Evolutionary conservation across 169 alveolate genomes (phyloP).

Genomic region (Cryptosporidium ubiquitum): DNA sequence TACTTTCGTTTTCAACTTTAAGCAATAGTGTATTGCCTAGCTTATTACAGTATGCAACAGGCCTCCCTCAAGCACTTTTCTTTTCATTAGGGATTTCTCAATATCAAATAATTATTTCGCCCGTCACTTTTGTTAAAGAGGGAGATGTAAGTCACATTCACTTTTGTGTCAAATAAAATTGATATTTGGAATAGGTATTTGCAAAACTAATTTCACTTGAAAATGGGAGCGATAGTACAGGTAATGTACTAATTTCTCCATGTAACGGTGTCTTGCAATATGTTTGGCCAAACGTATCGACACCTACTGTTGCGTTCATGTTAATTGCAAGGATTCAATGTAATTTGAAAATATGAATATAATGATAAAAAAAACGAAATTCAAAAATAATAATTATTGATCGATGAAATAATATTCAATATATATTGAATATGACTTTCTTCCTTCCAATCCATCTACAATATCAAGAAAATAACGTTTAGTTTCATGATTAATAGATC

Average conservation of each 20-base stretch:
- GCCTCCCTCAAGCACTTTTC: conserved; percentile 53
- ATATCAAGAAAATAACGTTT: neutral
- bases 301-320: conserved; percentile 61
- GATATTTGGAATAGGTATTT: conserved; percentile 13
- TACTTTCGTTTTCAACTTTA: conserved; percentile 45
- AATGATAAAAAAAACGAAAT: neutral
- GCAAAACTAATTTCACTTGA: neutral
- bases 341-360: neutral
- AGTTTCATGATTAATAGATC: neutral
- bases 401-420: neutral
- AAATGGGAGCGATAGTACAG: neutral
- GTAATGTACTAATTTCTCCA: conserved; percentile 43
- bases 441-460: neutral
- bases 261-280: conserved; percentile 67
- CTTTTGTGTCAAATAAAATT: neutral
- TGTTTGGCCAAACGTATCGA: conserved; percentile 62
- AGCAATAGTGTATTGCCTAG: conserved; percentile 43
- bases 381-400: neutral
- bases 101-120: conserved; percentile 30
- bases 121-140: conserved; percentile 2
- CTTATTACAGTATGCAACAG: conserved; percentile 32
- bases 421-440: neutral
- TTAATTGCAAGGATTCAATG: conserved; percentile 67
- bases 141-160: conserved; percentile 37
- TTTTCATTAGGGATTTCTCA: conserved; percentile 12